phyloP scores from a whole-genome alignment of 2,329 filamentous ascomycete species.

The Paraphoma chrysanthemicola region DNA sequence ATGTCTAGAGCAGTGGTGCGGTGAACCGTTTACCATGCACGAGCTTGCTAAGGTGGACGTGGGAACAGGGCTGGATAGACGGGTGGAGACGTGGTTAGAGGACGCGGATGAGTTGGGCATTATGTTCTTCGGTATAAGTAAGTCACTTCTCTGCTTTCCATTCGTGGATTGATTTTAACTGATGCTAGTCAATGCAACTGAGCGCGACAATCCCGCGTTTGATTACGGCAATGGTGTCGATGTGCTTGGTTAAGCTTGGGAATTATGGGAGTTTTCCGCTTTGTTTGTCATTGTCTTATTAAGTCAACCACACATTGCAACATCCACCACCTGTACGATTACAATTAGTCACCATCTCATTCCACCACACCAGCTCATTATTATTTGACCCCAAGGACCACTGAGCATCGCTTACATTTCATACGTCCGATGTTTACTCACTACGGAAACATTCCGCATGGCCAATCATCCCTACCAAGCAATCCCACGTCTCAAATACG shows the following conservation, averaged over 20 bases:
- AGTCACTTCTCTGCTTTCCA: conserved; percentile 22
- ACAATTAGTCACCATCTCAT: too few species aligned
- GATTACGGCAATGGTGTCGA: conserved; percentile 6
- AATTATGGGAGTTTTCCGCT: too few species aligned
- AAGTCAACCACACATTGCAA: too few species aligned
- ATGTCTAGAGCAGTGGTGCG: conserved; percentile 46
- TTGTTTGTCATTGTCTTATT: too few species aligned
- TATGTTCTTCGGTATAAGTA: conserved; percentile 49
- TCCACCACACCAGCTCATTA: too few species aligned
- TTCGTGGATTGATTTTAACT: conserved; percentile 15
- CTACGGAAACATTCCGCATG: background rate
- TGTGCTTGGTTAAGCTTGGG: background rate
- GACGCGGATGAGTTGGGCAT: conserved; percentile 53
- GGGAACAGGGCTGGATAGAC: conserved; percentile 37
- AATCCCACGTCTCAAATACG: background rate
- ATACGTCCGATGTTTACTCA: background rate
- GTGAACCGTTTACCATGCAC: conserved; percentile 10
- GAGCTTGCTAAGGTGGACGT: conserved; percentile 33
- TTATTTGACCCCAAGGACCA: too few species aligned
- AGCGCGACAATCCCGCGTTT: conserved; percentile 6
- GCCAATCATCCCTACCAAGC: background rate
- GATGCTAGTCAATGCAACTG: conserved; percentile 19
- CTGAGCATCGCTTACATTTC: background rate
- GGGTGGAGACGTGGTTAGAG: conserved; percentile 51
- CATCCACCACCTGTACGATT: too few species aligned